These are phyloP conservation scores for Gamsiella multidivaricata DNA, from an alignment of 192 early-diverging fungal species.

Conservation along the genomic window DNA sequence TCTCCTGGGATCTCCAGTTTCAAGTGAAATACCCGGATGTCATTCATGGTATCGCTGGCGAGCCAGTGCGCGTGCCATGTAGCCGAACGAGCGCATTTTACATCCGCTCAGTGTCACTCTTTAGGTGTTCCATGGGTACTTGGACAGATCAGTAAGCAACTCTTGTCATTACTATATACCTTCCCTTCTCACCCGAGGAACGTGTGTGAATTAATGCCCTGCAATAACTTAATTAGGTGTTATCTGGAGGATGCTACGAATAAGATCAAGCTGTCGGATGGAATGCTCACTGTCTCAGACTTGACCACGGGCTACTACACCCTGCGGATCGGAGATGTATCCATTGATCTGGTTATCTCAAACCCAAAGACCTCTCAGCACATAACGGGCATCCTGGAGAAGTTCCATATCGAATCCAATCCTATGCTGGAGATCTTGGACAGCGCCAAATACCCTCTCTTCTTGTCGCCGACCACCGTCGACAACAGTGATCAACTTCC, in stretches of 20 bases:
- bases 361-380: not conserved
- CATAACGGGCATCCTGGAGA: slow-evolving; percentile 10
- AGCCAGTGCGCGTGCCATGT: slow-evolving; percentile 26
- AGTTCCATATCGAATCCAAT: slow-evolving; percentile 13
- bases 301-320: slow-evolving; percentile 35
- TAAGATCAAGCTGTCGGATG: slow-evolving; percentile 14
- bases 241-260: slow-evolving; percentile 16
- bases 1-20: not conserved
- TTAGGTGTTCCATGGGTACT: not conserved
- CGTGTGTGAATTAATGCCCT: not conserved
- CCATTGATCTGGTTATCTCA: slow-evolving; percentile 9
- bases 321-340: not conserved
- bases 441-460: slow-evolving; percentile 25
- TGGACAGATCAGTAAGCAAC: not conserved
- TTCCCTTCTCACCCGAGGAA: too few species aligned
- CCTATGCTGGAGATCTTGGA: slow-evolving; percentile 28
- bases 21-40: slow-evolving; percentile 5
- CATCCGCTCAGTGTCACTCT: slow-evolving; percentile 29
- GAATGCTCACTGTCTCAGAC: slow-evolving; percentile 10
- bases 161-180: too few species aligned
- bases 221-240: slow-evolving; percentile 6
- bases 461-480: not conserved
- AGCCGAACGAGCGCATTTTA: not conserved
- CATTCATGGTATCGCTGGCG: slow-evolving; percentile 24
- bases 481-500: not conserved